Evolutionary conservation across 1,284 basidiomycete genomes (phyloP).

Genomic region (Uromyces viciae-fabae): DNA sequence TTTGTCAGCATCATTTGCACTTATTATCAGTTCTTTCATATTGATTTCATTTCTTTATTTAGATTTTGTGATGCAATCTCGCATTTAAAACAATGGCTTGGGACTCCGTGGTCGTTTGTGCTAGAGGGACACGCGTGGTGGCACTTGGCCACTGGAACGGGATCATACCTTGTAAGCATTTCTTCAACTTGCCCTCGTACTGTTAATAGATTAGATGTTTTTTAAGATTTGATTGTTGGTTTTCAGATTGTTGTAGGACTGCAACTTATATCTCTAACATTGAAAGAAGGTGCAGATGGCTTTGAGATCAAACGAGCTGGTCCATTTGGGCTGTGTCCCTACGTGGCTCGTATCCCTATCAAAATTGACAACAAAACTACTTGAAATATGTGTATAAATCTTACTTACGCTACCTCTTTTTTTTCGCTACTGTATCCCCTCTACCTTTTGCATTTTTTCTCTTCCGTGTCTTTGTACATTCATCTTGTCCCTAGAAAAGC

Average conservation of each 20-base stretch:
- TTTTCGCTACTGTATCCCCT: no score
- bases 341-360: constrained; percentile 26
- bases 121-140: constrained; percentile 58
- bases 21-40: no score
- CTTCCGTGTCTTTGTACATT: no score
- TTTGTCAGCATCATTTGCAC: constrained; percentile 57
- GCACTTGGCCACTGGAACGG: constrained; percentile 60
- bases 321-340: constrained; percentile 24
- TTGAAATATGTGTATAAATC: no score
- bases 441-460: no score
- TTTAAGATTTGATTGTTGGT: neutral
- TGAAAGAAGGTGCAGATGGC: constrained; percentile 41
- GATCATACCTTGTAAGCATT: constrained; percentile 52
- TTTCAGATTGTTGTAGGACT: constrained; percentile 30
- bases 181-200: neutral
- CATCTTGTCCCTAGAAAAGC: no score
- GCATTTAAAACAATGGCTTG: constrained; percentile 47
- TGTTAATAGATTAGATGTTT: neutral
- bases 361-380: constrained; percentile 31
- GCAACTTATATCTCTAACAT: constrained; percentile 27
- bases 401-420: constrained; percentile 1
- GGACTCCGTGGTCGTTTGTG: constrained; percentile 48
- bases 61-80: constrained; percentile 47
- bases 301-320: constrained; percentile 13
- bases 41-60: constrained; percentile 48